A percentile compares a stretch with the other conserved stretches of the same genome.
Conservation (phyloP, 2,329 filamentous ascomycete genomes). For the Penicillium griseofulvum region DNA sequence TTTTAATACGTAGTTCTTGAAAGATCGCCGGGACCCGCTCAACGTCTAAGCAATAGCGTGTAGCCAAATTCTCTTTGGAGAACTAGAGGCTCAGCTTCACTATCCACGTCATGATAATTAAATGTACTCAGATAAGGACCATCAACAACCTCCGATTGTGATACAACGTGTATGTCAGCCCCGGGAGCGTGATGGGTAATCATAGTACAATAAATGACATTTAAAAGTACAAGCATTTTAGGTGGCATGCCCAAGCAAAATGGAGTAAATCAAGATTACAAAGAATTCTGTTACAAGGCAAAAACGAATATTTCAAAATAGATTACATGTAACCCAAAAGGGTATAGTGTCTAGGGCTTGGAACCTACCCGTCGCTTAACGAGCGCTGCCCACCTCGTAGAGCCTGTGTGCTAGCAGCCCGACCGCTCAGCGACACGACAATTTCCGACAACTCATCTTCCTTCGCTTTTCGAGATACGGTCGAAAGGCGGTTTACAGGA, state of each 20-base stretch:
- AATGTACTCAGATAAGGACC: background rate
- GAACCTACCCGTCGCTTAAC: conserved; percentile 45
- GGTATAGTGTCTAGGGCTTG: conserved; percentile 40
- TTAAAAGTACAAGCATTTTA: background rate
- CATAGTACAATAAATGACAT: background rate
- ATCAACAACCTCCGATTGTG: background rate
- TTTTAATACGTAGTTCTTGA: background rate
- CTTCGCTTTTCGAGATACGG: conserved; percentile 47
- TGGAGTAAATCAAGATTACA: background rate
- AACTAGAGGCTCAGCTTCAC: background rate
- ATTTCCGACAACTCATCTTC: conserved; percentile 35
- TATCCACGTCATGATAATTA: background rate
- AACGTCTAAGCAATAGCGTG: conserved; percentile 2
- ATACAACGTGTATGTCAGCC: background rate
- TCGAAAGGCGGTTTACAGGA: conserved; percentile 47
- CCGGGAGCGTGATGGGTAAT: background rate
- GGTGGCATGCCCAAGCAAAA: background rate
- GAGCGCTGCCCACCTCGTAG: conserved; percentile 40
- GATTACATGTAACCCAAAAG: conserved; percentile 18
- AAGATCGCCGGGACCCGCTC: background rate
- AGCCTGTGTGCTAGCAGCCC: conserved; percentile 28
- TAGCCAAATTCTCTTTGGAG: conserved; percentile 2
- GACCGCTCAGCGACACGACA: conserved; percentile 42
- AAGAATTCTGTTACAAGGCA: background rate
- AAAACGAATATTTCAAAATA: conserved; percentile 1